phyloP scores from a whole-genome alignment of 305 asterid species.

The Fraxinus angustifolia region DNA sequence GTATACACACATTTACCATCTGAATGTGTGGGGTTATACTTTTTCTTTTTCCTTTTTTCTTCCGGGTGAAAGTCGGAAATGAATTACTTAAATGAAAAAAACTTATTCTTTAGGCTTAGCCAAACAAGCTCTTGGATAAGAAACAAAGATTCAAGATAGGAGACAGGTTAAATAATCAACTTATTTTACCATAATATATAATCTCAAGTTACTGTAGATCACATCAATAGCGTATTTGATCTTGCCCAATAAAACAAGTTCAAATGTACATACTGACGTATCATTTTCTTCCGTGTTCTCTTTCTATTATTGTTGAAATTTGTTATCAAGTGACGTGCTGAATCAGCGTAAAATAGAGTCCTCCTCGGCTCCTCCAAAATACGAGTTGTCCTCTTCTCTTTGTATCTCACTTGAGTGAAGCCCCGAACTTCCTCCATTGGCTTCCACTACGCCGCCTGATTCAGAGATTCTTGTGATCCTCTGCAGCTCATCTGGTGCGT shows the following conservation, averaged over 20 bases:
- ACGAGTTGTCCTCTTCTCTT: slow-evolving; percentile 39
- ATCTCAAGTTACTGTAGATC: neutral
- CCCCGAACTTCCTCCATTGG: slow-evolving; percentile 38
- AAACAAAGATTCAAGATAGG: neutral
- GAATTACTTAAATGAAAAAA: neutral
- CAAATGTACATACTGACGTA: neutral
- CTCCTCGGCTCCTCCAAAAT: slow-evolving; percentile 25
- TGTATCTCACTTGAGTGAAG: slow-evolving; percentile 35
- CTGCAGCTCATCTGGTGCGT: slow-evolving; percentile 60
- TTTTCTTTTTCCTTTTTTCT: neutral
- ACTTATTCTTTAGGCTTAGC: neutral
- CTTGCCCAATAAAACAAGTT: neutral
- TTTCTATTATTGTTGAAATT: neutral
- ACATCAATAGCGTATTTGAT: neutral
- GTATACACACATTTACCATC: neutral
- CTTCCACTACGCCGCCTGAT: slow-evolving; percentile 55
- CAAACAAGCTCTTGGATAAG: neutral
- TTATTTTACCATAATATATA: neutral
- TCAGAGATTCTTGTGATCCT: slow-evolving; percentile 71
- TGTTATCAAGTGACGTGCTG: neutral
- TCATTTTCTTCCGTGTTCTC: neutral
- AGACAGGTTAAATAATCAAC: neutral
- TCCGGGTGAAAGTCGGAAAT: neutral
- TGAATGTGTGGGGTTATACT: neutral
- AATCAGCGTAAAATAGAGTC: neutral